Conservation (phyloP, 176 grass and related monocot genomes). For the Saccharum spontaneum region DNA sequence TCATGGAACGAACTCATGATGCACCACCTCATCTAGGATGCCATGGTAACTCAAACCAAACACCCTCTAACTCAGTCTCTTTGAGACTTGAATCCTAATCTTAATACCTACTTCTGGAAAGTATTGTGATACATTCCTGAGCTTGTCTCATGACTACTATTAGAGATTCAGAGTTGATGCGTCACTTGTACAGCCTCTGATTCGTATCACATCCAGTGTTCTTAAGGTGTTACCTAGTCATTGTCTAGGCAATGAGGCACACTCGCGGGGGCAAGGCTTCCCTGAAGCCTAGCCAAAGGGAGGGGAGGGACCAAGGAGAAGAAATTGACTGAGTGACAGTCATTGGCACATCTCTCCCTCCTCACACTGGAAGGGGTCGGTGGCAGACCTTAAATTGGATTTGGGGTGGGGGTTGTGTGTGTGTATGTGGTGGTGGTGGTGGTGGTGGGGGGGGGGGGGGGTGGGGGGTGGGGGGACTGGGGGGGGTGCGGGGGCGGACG, state of each 20-base stretch:
- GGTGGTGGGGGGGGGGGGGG: too few species aligned
- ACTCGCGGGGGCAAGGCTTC: neutral
- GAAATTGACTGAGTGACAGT: too few species aligned
- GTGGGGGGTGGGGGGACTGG: too few species aligned
- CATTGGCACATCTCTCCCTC: too few species aligned
- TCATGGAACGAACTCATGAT: too few species aligned
- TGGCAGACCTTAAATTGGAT: too few species aligned
- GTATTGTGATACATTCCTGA: neutral
- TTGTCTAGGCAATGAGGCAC: neutral
- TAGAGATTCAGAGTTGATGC: neutral
- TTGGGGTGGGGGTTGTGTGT: too few species aligned
- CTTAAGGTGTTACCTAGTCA: neutral
- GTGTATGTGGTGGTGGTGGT: too few species aligned
- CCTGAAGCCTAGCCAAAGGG: neutral
- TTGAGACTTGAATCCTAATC: neutral
- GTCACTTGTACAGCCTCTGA: neutral
- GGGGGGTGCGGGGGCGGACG: too few species aligned
- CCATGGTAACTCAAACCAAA: too few species aligned
- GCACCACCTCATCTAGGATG: too few species aligned
- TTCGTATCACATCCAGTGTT: neutral
- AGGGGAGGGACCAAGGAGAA: neutral
- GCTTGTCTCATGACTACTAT: neutral
- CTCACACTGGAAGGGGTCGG: too few species aligned
- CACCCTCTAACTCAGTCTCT: neutral
- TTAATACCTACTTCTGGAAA: conserved; percentile 1